These are phyloP conservation scores for Chaetomium globosum DNA, from an alignment of 2,329 filamentous ascomycete species.

Conservation along the genomic window DNA sequence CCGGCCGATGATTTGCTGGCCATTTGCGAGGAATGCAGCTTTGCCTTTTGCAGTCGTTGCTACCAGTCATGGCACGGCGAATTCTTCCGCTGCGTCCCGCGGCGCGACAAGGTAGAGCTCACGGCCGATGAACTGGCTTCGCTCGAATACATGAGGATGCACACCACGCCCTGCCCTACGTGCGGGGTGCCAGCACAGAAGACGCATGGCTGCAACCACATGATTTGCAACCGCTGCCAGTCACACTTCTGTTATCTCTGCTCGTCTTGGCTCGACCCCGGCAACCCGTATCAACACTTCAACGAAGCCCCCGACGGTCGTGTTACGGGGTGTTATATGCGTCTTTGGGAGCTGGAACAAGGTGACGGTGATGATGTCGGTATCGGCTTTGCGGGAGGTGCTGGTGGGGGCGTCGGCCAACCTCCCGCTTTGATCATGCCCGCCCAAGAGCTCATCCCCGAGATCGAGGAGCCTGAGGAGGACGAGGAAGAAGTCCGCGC, in stretches of 20 bases:
- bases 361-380: conserved; percentile 68
- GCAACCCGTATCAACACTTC: conserved; percentile 87
- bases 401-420: conserved; percentile 34
- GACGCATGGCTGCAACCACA: conserved; percentile 93
- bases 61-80: conserved; percentile 89
- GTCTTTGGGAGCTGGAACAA: conserved; percentile 85
- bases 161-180: conserved; percentile 87
- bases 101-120: conserved; percentile 68
- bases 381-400: conserved; percentile 46
- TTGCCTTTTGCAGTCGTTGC: conserved; percentile 80
- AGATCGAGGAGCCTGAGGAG: conserved; percentile 43
- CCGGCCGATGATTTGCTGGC: conserved; percentile 66
- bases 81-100: conserved; percentile 68
- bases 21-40: conserved; percentile 85
- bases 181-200: conserved; percentile 86
- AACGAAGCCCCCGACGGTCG: conserved; percentile 62
- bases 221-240: conserved; percentile 87
- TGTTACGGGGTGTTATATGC: conserved; percentile 72
- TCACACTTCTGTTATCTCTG: conserved; percentile 97
- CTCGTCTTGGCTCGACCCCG: conserved; percentile 77
- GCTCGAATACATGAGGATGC: conserved; percentile 75
- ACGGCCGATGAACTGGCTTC: conserved; percentile 84
- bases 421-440: conserved; percentile 7
- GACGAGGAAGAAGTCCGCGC: conserved; percentile 37
- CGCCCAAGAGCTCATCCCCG: conserved; percentile 34